phyloP scores from a whole-genome alignment of 164 flowering plant genomes.

The Chloranthus sessilifolius region DNA sequence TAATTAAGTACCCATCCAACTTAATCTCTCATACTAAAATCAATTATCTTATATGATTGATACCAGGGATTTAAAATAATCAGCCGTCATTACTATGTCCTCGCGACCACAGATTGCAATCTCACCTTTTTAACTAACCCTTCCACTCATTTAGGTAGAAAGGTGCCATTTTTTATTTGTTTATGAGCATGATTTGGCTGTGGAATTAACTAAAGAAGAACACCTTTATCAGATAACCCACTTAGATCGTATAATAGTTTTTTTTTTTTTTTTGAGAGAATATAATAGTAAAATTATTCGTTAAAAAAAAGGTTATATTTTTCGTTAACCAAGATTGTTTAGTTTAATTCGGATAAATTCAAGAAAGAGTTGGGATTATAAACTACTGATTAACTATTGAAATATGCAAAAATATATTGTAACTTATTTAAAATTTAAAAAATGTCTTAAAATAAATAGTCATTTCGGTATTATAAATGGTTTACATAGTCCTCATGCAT shows the following conservation, averaged over 20 bases:
- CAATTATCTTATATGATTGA: neutral
- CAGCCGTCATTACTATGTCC: conserved; percentile 5
- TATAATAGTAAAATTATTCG: no score
- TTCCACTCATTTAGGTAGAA: conserved; percentile 19
- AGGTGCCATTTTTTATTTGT: conserved; percentile 9
- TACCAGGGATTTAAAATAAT: conserved; percentile 4
- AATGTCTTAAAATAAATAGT: no score
- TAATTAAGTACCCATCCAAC: neutral
- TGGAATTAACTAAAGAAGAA: conserved; percentile 12
- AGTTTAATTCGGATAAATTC: neutral
- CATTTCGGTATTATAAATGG: no score
- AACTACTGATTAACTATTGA: no score
- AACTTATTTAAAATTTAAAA: no score
- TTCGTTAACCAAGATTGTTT: neutral
- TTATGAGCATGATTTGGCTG: conserved; percentile 1
- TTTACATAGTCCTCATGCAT: no score
- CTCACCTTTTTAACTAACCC: conserved; percentile 27
- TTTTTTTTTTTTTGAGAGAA: no score
- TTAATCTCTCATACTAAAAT: neutral
- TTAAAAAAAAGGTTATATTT: no score
- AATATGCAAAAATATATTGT: no score
- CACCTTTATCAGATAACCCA: conserved; percentile 12
- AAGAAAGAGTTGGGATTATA: no score
- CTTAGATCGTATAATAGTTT: neutral
- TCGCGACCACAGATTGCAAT: conserved; percentile 17